Base-by-base conservation (phyloP, 208 protist genomes). In the Zelonia costaricensis region DNA sequence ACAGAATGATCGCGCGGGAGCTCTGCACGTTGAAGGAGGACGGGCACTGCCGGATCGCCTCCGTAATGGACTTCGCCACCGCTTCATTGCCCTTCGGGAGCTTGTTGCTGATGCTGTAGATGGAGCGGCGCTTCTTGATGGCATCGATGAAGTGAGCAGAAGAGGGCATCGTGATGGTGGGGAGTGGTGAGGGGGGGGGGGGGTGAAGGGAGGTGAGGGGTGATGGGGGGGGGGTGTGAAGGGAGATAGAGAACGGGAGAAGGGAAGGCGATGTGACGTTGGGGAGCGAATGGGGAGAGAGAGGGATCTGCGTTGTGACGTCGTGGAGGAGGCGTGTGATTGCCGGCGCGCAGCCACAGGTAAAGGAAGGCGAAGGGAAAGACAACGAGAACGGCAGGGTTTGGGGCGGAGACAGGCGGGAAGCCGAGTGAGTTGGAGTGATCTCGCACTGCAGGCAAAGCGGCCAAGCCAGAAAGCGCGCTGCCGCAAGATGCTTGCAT, bases 1-100 rank as follows among this genome's bases (percentile, higher is more conserved):
- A 85, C 23, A 88, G 64, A 55, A 88, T 80, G 18, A 83, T 55
- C 7, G 62, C 47, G n/a, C 78, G 78, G 20, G 75, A 75, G 30
- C 69, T 78, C 69, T 88, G 76, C 40, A 72, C 66, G 55, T 88
- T 84, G 63, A 88, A 88, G 39, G 75, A 52, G 9, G 68, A 85
- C 18, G 82, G 82, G 42, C 60, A 66, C 31, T 73, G 46, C 18
- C 74, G 77, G 23, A 80, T 59, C 6, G 63, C 56, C 10, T 66
- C 49, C 69, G 80, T 15, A 48, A 88, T 78, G 35, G 64, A 38
- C 30, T 64, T 62, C 25, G 62, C 69, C 13, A 80, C 65, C 55
- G 80, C 47, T 1, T 35, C 20, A 16, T 76, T 20, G 42, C 64
- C 22, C 22, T 68, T 51, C 10, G 76, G 61, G 23, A 87, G 62